These are phyloP conservation scores for Toxoplasma gondii DNA, from an alignment of 169 alveolate species.

Conservation along the genomic window DNA sequence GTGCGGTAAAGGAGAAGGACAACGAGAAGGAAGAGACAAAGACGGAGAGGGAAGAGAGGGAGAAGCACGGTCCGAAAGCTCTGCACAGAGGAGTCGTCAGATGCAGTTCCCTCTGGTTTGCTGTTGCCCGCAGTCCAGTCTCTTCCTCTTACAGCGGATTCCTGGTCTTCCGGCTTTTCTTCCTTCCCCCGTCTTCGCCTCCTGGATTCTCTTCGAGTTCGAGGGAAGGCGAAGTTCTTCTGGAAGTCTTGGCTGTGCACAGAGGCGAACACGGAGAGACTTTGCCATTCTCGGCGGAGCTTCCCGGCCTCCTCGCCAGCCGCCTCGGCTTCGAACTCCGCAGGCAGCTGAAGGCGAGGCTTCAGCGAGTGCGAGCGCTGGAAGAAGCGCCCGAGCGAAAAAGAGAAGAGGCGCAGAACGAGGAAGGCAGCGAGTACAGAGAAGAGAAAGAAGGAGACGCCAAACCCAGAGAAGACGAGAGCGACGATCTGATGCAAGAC, in stretches of 20 bases:
- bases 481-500: not conserved
- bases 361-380: not conserved
- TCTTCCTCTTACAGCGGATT: not conserved
- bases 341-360: not conserved
- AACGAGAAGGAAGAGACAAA: no score
- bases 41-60: no score
- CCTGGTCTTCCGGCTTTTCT: not conserved
- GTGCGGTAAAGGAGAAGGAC: not conserved
- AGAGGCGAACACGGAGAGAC: not conserved
- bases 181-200: not conserved
- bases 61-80: no score
- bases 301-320: not conserved
- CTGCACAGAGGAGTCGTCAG: not conserved
- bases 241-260: not conserved
- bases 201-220: not conserved
- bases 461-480: not conserved
- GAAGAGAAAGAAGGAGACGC: not conserved
- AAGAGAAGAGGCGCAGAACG: not conserved
- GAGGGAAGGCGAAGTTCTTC: not conserved
- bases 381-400: no score
- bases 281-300: not conserved
- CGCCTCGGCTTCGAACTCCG: not conserved
- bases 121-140: not conserved
- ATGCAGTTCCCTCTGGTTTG: not conserved
- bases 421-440: not conserved